These are phyloP conservation scores for Metrosideros polymorpha DNA, from an alignment of 441 rosid species.

Conservation along the genomic window DNA sequence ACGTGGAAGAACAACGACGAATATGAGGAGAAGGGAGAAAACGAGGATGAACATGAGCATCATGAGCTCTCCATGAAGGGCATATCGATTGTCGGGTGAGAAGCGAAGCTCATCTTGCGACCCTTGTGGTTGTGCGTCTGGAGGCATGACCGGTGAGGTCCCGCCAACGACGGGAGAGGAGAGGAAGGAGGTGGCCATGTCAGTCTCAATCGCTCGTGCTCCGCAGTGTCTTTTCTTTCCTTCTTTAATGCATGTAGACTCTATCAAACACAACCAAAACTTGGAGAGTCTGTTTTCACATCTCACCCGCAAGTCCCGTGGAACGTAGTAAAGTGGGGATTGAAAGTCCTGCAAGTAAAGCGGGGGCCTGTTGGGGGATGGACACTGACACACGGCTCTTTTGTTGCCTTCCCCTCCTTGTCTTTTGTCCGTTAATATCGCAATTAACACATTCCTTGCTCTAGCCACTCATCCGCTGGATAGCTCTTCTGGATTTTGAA, in stretches of 20 bases:
- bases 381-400: neutral
- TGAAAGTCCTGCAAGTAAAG: neutral
- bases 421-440: neutral
- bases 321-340: neutral
- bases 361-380: neutral
- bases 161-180: neutral
- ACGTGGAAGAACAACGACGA: constrained; percentile 26
- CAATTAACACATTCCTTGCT: neutral
- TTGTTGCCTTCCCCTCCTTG: neutral
- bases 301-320: neutral
- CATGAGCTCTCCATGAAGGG: constrained; percentile 42
- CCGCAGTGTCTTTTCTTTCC: neutral
- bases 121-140: constrained; percentile 6
- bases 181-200: neutral
- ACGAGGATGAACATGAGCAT: constrained; percentile 15
- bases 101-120: constrained; percentile 12
- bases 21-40: constrained; percentile 31
- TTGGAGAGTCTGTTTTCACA: neutral
- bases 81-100: constrained; percentile 32
- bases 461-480: neutral
- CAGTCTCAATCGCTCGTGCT: neutral
- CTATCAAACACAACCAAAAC: neutral
- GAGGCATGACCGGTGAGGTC: constrained; percentile 3
- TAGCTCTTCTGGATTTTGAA: neutral
- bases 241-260: neutral